phyloP scores from a whole-genome alignment of 2,329 filamentous ascomycete species.

The Alternaria arbusti region DNA sequence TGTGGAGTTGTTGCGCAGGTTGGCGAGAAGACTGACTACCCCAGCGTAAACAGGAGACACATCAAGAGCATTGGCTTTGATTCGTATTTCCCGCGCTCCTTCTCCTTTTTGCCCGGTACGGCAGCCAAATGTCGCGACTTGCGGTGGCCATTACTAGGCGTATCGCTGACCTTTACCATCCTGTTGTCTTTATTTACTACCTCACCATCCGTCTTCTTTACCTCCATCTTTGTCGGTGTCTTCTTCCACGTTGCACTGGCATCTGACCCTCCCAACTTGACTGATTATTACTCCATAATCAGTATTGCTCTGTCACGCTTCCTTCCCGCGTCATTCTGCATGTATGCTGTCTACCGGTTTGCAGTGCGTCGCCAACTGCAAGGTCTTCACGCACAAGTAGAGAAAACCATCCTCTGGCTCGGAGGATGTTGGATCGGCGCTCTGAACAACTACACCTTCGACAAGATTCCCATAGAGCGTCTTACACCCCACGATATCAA shows the following conservation, averaged over 20 bases:
- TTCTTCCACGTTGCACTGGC: conserved; percentile 92
- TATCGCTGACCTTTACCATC: conserved; percentile 80
- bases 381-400: conserved; percentile 80
- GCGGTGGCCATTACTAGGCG: conserved; percentile 81
- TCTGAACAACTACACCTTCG: conserved; percentile 93
- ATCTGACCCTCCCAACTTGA: conserved; percentile 79
- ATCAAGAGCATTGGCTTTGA: conserved; percentile 81
- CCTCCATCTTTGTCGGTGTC: conserved; percentile 77
- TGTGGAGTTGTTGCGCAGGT: conserved; percentile 81
- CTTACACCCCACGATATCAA: conserved; percentile 89
- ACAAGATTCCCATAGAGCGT: conserved; percentile 89
- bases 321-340: conserved; percentile 84
- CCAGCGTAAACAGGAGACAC: conserved; percentile 70
- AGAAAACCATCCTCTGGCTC: conserved; percentile 90
- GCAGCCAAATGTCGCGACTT: conserved; percentile 75
- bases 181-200: conserved; percentile 82
- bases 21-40: conserved; percentile 70
- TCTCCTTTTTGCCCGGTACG: conserved; percentile 73
- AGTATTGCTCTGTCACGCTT: conserved; percentile 81
- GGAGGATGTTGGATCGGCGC: conserved; percentile 90
- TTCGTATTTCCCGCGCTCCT: conserved; percentile 88
- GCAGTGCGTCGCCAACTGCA: conserved; percentile 75
- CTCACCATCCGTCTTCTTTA: conserved; percentile 82
- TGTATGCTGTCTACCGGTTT: conserved; percentile 85
- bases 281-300: conserved; percentile 72